Base-by-base conservation (phyloP, 176 grass and related monocot genomes). In the Avena insularis region DNA sequence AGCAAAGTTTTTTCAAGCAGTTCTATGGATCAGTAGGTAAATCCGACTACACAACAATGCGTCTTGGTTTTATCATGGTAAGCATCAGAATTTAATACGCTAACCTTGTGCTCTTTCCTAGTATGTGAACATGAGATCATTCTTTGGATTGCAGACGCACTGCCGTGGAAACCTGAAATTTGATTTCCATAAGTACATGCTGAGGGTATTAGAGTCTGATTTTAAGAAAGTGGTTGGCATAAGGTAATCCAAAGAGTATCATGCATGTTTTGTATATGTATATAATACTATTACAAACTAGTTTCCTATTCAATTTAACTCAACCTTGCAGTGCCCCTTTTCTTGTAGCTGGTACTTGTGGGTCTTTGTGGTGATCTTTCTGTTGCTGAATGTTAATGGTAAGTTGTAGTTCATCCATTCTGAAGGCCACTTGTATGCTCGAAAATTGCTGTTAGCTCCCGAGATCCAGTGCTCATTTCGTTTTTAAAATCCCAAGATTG, bases 141-240 rank as follows among this genome's bases (percentile, higher is more conserved):
- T 53, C 2, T 83, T 83, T 82, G 17, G 14, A 38, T 65, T 93
- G 47, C 87, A 98, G 94, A 94, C 89, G 67, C 97, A 98, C 75
- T 96, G 94, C 77, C 80, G 54, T 56, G 77, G 70, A 38, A 93
- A 93, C 66, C 92, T 75, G 53, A 98, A 98, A 84, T 96, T 96
- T 72, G 83, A 98, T 91, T 98, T 98, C 64, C 88, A 98, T 82
- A 98, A 85, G 61, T 98, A 98, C 83, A 96, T 96, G 97, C 15
- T 96, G n/a, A 88, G 90, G 71, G 90, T 90, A 76, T 88, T 98
- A 48, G 97, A 98, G 92, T 89, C 92, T 89, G 97, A 98, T 91
- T 96, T 94, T 81, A 96, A 94, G 84, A 98, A 93, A 90, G 97
- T 96, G 40, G 97, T 98, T 21, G 97, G 94, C 54, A 99, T 99